A percentile compares a stretch with the other conserved stretches of the same genome.
phyloP scores from a whole-genome alignment of 441 rosid genomes.

The Bocquillonia castaneifolia region DNA sequence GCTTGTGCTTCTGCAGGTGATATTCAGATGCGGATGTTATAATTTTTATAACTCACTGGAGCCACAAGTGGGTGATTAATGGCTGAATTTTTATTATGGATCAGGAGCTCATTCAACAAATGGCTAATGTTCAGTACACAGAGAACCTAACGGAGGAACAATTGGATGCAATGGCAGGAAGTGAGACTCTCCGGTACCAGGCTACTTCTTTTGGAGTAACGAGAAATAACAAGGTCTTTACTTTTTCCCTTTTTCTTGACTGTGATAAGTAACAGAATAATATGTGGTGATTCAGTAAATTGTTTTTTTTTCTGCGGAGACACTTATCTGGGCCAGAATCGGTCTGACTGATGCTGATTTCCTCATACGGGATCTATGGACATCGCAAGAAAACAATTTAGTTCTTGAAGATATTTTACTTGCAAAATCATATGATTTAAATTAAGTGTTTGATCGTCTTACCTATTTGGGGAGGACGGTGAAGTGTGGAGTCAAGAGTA shows the following conservation, averaged over 20 bases:
- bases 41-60: conserved; percentile 13
- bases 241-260: background rate
- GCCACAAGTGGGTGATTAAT: conserved; percentile 20
- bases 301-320: background rate
- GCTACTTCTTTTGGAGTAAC: conserved; percentile 97
- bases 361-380: too few species aligned
- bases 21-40: conserved; percentile 21
- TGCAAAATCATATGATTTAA: too few species aligned
- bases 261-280: background rate
- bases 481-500: too few species aligned
- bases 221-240: conserved; percentile 83
- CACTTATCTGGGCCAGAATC: background rate
- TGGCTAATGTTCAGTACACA: conserved; percentile 99
- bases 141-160: conserved; percentile 99
- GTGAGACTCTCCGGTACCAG: conserved; percentile 96
- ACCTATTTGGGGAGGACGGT: too few species aligned
- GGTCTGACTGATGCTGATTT: background rate
- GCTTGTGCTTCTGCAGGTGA: conserved; percentile 95
- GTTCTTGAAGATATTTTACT: background rate
- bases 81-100: conserved; percentile 29
- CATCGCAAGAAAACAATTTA: background rate
- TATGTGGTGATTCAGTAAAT: background rate
- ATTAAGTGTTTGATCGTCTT: too few species aligned
- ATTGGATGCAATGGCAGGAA: conserved; percentile 99
- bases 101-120: conserved; percentile 98